phyloP scores from a whole-genome alignment of 805 yeast species.

The Yarrowia sp. region DNA sequence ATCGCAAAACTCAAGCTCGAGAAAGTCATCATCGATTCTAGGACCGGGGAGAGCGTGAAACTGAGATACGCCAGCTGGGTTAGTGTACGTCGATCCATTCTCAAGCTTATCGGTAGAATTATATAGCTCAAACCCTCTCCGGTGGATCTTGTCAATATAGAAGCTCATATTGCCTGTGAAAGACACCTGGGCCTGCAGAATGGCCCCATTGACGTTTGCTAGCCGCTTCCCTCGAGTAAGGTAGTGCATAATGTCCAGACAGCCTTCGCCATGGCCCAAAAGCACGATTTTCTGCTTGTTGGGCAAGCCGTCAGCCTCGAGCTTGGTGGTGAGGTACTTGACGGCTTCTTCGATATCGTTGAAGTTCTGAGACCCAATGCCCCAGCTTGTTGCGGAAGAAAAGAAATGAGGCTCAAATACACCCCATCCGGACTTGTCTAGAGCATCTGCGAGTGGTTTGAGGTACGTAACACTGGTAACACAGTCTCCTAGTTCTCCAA shows the following conservation, averaged over 20 bases:
- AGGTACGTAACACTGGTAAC: slow-evolving; percentile 66
- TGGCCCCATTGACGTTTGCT: slow-evolving; percentile 36
- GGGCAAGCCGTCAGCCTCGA: slow-evolving; percentile 30
- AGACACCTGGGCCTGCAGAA: slow-evolving; percentile 69
- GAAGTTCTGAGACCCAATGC: slow-evolving; percentile 61
- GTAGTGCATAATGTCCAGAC: slow-evolving; percentile 69
- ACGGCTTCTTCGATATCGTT: slow-evolving; percentile 54
- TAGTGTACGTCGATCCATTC: no score
- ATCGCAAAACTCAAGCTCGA: slow-evolving; percentile 57
- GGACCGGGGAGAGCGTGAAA: slow-evolving; percentile 57
- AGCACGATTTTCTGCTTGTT: slow-evolving; percentile 51
- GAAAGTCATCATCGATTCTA: slow-evolving; percentile 77
- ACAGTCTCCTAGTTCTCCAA: slow-evolving; percentile 74
- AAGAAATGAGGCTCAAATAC: slow-evolving; percentile 47
- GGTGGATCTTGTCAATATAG: no score
- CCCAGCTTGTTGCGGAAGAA: slow-evolving; percentile 72
- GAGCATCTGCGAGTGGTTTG: slow-evolving; percentile 43
- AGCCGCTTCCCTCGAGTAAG: slow-evolving; percentile 43
- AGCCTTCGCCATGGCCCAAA: slow-evolving; percentile 82
- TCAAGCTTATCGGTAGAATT: no score
- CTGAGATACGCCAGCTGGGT: slow-evolving; percentile 67
- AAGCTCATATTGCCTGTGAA: no score
- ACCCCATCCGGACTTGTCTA: slow-evolving; percentile 51
- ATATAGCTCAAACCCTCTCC: no score
- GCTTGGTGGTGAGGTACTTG: slow-evolving; percentile 46